phyloP scores from a whole-genome alignment of 192 early-diverging fungal species.

The Umbelopsis sp. region DNA sequence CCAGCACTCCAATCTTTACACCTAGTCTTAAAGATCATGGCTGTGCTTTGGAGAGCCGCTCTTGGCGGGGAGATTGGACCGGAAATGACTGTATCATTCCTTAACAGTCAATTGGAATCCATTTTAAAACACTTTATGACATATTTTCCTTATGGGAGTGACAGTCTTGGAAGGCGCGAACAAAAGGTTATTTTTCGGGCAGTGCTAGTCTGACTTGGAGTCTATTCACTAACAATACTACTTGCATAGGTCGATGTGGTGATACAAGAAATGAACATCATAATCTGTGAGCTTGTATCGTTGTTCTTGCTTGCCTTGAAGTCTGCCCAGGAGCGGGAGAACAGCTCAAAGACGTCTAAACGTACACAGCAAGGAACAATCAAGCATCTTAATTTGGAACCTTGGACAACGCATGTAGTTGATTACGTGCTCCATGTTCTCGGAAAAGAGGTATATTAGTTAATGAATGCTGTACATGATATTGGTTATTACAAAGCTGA shows the following conservation, averaged over 20 bases:
- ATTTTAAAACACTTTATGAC: conserved; percentile 70
- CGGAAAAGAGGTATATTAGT: conserved; percentile 42
- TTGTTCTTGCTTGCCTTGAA: conserved; percentile 54
- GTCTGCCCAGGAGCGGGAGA: conserved; percentile 33
- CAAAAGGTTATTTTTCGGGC: conserved; percentile 47
- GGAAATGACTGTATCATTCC: conserved; percentile 39
- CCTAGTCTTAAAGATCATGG: conserved; percentile 65
- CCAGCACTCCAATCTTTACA: conserved; percentile 66
- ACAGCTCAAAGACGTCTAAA: background rate
- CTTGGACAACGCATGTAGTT: conserved; percentile 57
- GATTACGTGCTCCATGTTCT: conserved; percentile 59
- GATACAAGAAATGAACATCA: conserved; percentile 72
- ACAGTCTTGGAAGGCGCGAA: conserved; percentile 49
- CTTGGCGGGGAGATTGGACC: conserved; percentile 35
- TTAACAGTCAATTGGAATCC: conserved; percentile 53
- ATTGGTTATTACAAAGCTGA: background rate
- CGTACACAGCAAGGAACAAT: background rate
- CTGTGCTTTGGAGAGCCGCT: conserved; percentile 71
- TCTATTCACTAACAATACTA: background rate
- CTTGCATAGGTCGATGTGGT: conserved; percentile 48
- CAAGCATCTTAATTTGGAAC: conserved; percentile 31
- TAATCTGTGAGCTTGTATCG: conserved; percentile 66
- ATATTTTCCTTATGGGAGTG: conserved; percentile 78
- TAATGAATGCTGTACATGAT: too few relatives aligned
- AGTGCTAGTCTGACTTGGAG: background rate